Base-by-base conservation (phyloP, 768 basidiomycete genomes). In the Boletus fagicola region DNA sequence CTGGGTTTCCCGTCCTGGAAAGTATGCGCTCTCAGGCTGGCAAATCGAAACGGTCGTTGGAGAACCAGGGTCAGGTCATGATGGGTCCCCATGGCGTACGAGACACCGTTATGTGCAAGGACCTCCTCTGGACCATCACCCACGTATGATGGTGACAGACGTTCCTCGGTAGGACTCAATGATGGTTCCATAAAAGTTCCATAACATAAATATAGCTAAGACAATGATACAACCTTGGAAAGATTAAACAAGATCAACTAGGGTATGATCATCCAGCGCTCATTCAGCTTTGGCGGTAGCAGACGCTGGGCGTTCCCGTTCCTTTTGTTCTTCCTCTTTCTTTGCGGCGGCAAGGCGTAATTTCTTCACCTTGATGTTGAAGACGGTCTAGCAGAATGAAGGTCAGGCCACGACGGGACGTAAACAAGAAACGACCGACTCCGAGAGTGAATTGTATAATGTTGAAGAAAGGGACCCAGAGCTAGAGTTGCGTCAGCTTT, bases 381-480 rank as follows among this genome's bases (percentile, higher is more conserved):
- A 86, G 68, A 84, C 80, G 4, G 87, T 89, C 87, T 88, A 59
- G 47, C 26, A 52, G 18, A 45, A 24, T 30, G 30, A 42, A 10
- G 42, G 38, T 58, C 48, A 54, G 56, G 54, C 28, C 1, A n/a
- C 9, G 20, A 49, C 11, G 10, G 20, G 46, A 39, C 33, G 5
- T 54, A 57, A 61, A 40, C 15, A 50, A 62, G 31, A 49, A 18
- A 15, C 45, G 33, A 54, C 88, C 65, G 66, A 92, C 91, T 22
- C 91, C 91, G 13, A 91, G 77, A 22, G 83, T 69, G 68, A 94
- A 92, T 68, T 86, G 83, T 42, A 94, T 75, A 36, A 81, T 64
- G 70, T 86, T 92, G 80, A 94, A 94, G 76, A 90, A 95, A 10
- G 89, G 88, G 0, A 90, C 88, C 92, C 92, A 93, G 44, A 92